Base-by-base conservation (phyloP, 2,329 filamentous ascomycete species). In the Hortaea werneckii region DNA sequence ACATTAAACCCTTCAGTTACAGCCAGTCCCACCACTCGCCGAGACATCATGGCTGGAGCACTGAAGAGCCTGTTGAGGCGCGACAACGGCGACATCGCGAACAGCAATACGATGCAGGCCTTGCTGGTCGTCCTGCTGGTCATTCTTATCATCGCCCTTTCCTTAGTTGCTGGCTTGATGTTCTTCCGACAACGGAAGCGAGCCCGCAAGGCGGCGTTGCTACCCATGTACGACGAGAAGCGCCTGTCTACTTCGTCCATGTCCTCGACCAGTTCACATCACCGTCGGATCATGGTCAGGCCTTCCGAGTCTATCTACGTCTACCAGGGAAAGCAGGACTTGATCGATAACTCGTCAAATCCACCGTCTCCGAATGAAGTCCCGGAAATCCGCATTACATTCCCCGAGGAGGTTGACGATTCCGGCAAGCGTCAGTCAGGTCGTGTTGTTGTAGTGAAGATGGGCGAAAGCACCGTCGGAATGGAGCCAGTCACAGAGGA, bases 351-450 rank as follows among this genome's bases (percentile, higher is more conserved):
- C 67, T 84, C 85, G 29, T 74, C 77, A 49, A 83, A 80, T 52
- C 83, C 87, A 11, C 85, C 89, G 20, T 73, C 83, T 11, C 20
- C 40, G 9, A 27, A 28, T 27, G 20, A 20, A 7, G 77, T 96
- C 28, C 92, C 92, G 13, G 86, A 96, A 70, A 98, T 98, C 60
- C 87, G 89, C 68, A 95, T 98, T 67, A 96, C 92, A 32, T 96
- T 98, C 73, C 92, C 92, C 11, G 87, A 94, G 58, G 92, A 96
- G 73, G 83, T 94, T 57, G 89, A 95, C 62, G 85, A 87, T 42
- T 61, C 70, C 45, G 90, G 90, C 56, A 87, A 82, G 67, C 77
- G 77, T 58, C 85, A 85, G 71, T 87, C 83, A 54, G 90, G 90
- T 30, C 82, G 89, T 29, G 88, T 96, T 43, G 84, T 98, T 20